Base-by-base conservation (phyloP, 169 alveolate species). In the Plasmodium falciparum region DNA sequence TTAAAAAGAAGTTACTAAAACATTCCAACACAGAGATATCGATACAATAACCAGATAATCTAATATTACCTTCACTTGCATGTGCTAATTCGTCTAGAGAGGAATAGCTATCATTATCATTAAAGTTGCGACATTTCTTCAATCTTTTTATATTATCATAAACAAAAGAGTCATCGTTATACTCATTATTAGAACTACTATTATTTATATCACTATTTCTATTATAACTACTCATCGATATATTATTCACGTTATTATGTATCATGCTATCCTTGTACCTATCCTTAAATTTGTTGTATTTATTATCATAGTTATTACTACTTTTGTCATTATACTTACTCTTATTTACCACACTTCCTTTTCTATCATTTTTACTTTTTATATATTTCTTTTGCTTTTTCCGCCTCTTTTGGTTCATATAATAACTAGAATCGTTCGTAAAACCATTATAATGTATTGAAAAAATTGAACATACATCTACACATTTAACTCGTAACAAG, bases 1-100 rank as follows among this genome's bases (percentile, higher is more conserved):
- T 86, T 65, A 86, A 67, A 56, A 86, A 72, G 9, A 17, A 86
- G 45, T 86, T 86, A 54, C 92, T 86, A 61, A 86, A 86, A 20
- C 92, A 71, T 86, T 86, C 92, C 17, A 86, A 66, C 3, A 67
- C 92, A 24, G 92, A 86, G 59, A 86, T 71, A 54, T 86, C 92
- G 26, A 86, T 86, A 66, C 92, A 70, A 62, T 86, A 86, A 17
- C 92, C 92, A 7, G 92, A 86, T 12, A 86, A 45, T 61, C 65
- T 72, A 2, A 86, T 39, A 9, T 49, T 49, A 11, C 66, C 92
- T 1, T 52, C 72, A 3, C 22, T 43, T 13, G 50, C 65, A 43
- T 72, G 92, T 8, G 24, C 50, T 22, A n/a, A n/a, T 67, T 86
- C 92, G 52, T 86, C 71, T 56, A 86, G 47, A 2, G 92, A 86